Evolutionary conservation across 2,329 filamentous ascomycete species (phyloP).

Genomic region (Teratosphaeria gauchensis): DNA sequence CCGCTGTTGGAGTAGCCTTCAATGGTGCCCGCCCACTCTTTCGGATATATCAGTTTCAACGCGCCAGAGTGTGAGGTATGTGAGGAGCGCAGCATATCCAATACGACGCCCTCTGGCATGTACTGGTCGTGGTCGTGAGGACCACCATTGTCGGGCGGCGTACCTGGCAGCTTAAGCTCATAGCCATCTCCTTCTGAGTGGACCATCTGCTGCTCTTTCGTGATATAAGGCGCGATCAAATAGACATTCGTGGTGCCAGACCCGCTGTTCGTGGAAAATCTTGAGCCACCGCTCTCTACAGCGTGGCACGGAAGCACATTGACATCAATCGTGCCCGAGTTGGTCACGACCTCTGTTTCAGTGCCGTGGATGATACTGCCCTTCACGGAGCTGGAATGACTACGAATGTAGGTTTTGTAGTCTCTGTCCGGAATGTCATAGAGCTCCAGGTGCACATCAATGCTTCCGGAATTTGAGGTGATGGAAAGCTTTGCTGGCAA

Average conservation of each 20-base stretch:
- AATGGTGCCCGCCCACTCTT: slow-evolving; percentile 33
- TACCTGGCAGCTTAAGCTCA: too few species aligned
- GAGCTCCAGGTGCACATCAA: slow-evolving; percentile 26
- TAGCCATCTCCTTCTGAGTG: not conserved
- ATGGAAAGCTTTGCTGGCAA: slow-evolving; percentile 29
- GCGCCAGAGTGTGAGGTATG: slow-evolving; percentile 29
- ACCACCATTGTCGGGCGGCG: not conserved
- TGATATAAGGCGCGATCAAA: slow-evolving; percentile 24
- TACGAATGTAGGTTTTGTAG: slow-evolving; percentile 31
- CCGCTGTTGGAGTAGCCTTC: slow-evolving; percentile 30
- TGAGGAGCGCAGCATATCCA: slow-evolving; percentile 23
- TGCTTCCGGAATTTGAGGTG: slow-evolving; percentile 27
- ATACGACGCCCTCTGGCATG: not conserved
- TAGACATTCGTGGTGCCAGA: slow-evolving; percentile 28
- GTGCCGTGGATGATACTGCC: slow-evolving; percentile 34
- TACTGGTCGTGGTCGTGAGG: not conserved
- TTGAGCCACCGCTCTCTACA: slow-evolving; percentile 8
- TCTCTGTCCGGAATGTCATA: slow-evolving; percentile 28
- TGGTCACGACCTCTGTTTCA: slow-evolving; percentile 25
- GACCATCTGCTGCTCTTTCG: not conserved
- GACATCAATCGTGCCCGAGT: slow-evolving; percentile 29
- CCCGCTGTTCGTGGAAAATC: slow-evolving; percentile 25
- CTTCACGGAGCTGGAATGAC: slow-evolving; percentile 28
- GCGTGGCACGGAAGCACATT: slow-evolving; percentile 28
- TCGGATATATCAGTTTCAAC: slow-evolving; percentile 31